Evolutionary conservation across 345 rosid genomes (phyloP).

Genomic region (Citrus medica): DNA sequence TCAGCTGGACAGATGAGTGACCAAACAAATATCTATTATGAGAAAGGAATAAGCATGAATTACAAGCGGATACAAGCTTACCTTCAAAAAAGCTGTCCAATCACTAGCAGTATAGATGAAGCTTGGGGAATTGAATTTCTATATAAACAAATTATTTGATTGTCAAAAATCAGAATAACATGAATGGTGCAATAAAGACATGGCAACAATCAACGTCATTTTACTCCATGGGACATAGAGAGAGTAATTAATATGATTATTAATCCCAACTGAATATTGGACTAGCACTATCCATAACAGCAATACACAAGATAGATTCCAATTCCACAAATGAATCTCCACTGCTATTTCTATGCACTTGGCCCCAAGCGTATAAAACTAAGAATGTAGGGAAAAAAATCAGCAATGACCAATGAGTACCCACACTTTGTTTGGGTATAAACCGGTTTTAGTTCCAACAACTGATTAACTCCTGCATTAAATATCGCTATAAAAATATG

Average conservation of each 20-base stretch:
- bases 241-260: not conserved
- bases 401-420: not conserved
- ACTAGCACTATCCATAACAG: not conserved
- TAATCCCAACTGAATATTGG: not conserved
- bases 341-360: not conserved
- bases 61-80: conserved; percentile 20
- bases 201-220: not conserved
- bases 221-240: not conserved
- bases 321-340: not conserved
- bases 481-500: not conserved
- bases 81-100: conserved; percentile 92
- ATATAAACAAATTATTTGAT: conserved; percentile 18
- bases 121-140: conserved; percentile 97
- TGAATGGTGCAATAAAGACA: not conserved
- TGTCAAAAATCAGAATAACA: conserved; percentile 13
- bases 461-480: not conserved
- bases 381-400: not conserved
- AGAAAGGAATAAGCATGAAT: conserved; percentile 10
- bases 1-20: conserved; percentile 1
- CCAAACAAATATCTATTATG: not conserved
- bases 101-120: conserved; percentile 64
- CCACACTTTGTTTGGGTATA: not conserved
- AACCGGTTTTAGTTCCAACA: not conserved
- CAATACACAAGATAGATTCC: not conserved
- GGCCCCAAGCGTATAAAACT: not conserved